Conservation (phyloP, 2,329 filamentous ascomycete genomes). For the Fusarium beomiforme region DNA sequence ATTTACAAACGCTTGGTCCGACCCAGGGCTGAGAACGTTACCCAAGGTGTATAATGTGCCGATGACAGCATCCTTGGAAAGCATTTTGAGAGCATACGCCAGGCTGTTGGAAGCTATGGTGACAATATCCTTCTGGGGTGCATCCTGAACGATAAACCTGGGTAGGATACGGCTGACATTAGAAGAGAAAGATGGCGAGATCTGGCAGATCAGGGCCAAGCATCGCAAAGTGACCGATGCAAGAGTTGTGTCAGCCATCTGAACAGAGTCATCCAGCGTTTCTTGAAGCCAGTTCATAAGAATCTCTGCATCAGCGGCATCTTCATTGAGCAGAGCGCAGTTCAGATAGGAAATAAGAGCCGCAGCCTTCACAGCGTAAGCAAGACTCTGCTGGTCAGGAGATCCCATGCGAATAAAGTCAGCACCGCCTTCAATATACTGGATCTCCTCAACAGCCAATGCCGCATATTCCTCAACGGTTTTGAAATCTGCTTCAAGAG, state of each 20-base stretch:
- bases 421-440: conserved; percentile 84
- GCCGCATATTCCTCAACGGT: conserved; percentile 73
- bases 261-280: conserved; percentile 78
- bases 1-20: conserved; percentile 64
- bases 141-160: conserved; percentile 87
- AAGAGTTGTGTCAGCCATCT: conserved; percentile 83
- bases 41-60: conserved; percentile 96
- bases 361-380: conserved; percentile 85
- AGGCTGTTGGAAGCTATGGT: conserved; percentile 84
- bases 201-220: conserved; percentile 82
- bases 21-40: conserved; percentile 85
- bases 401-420: conserved; percentile 88
- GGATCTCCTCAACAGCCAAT: conserved; percentile 84
- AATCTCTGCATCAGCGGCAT: conserved; percentile 80
- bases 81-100: conserved; percentile 79
- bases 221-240: conserved; percentile 82
- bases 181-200: conserved; percentile 77
- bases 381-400: conserved; percentile 84
- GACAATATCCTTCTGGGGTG: conserved; percentile 74
- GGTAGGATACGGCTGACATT: conserved; percentile 82
- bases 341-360: conserved; percentile 86
- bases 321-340: conserved; percentile 83
- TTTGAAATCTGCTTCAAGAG: conserved; percentile 61
- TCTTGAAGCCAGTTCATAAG: conserved; percentile 89
- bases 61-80: conserved; percentile 93